Evolutionary conservation across 2,329 filamentous ascomycete genomes (phyloP), one percentile per base, ranked within the genome.

Genomic region (Ascochyta clinopodiicola): DNA sequence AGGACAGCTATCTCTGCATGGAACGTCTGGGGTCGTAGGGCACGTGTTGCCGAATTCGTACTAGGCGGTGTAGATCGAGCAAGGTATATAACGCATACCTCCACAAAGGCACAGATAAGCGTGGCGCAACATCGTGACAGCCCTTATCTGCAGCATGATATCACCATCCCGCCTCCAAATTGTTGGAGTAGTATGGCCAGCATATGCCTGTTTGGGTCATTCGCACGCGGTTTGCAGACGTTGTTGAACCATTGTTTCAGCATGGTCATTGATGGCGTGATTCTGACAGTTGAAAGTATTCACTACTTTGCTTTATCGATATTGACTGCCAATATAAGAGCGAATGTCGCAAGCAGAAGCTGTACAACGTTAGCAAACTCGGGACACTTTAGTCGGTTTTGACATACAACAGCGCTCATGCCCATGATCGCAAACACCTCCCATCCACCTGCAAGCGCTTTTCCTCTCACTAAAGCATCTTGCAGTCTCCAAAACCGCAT

Each of bases 401-500:
- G 39, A 73, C 84, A 78, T 62, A 87, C 85, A 56, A 81, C 32
- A 27, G 80, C 71, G 29, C 80, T 70, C 25, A 80, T 68, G 3
- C 71, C 58, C 55, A 81, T 82, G 12, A 86, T 78, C 0, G 73
- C 61, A 47, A 79, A 75, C 6, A 88, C 66, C 65, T 88, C 86
- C 81, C 84, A 86, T 0, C 86, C 86, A 6, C 85, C 85, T 2
- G 80, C 79, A 66, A 82, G 73, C 0, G 85, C 78, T 65, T 82
- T 87, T 0, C 86, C 86, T 54, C 80, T 70, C 3, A 84, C 73
- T 56, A 89, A 81, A 0, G 83, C 84, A 66, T 78, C 78, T 70
- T 89, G 86, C 61, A 86, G 81, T 53, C 81, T 80, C 81, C 82
- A 88, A 63, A 85, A 87, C 24, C 86, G 79, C 59, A 80, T 78